A percentile compares a stretch with the other conserved stretches of the same genome.
Evolutionary conservation across 202 grass and related monocot genomes (phyloP).

Genomic region (Schoenoplectus triqueter): DNA sequence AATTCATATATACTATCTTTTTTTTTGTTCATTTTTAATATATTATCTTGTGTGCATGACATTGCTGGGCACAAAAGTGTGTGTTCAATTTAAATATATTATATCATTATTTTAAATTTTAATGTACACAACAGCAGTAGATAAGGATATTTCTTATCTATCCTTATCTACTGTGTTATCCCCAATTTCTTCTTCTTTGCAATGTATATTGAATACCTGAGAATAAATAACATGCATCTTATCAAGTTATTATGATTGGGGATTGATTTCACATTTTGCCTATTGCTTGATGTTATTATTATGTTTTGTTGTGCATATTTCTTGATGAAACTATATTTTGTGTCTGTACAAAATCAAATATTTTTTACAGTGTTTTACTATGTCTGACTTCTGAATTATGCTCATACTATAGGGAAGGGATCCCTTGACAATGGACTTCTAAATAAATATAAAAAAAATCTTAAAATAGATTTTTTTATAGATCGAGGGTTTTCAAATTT

Average conservation of each 20-base stretch:
- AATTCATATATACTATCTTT: not conserved
- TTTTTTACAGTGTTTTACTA: not conserved
- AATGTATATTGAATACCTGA: not conserved
- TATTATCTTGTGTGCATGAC: not conserved
- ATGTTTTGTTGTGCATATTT: slow-evolving; percentile 15
- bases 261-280: not conserved
- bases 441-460: too few relatives aligned
- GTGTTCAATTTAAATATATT: not conserved
- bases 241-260: not conserved
- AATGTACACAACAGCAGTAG: not conserved
- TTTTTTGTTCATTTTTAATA: not conserved
- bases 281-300: not conserved
- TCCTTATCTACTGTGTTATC: not conserved
- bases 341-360: slow-evolving; percentile 3
- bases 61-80: not conserved
- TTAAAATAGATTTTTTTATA: too few relatives aligned
- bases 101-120: not conserved
- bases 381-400: not conserved
- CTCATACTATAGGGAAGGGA: not conserved
- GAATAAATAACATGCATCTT: not conserved
- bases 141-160: not conserved
- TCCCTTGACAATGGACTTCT: too few relatives aligned
- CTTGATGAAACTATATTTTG: not conserved
- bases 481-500: too few relatives aligned
- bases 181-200: slow-evolving; percentile 12